Conservation (phyloP, 495 filamentous ascomycete species). For the Stereocaulon alpinum region DNA sequence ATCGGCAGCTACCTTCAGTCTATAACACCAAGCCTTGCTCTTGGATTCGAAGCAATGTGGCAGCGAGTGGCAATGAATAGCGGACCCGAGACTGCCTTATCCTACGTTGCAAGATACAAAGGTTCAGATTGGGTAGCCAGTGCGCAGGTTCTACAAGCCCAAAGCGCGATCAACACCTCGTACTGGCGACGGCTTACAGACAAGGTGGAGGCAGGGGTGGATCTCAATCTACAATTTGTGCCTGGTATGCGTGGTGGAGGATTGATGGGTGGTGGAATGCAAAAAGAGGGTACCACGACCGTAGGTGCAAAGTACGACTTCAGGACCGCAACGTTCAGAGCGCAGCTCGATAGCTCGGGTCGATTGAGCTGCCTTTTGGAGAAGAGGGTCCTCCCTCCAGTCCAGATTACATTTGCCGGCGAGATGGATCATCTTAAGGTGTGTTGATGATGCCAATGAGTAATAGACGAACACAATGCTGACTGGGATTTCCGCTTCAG, state of each 20-base stretch:
- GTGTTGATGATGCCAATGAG: slow-evolving; percentile 28
- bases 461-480: slow-evolving; percentile 11
- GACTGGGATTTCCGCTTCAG: slow-evolving; percentile 36
- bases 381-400: slow-evolving; percentile 84
- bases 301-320: slow-evolving; percentile 98
- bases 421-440: slow-evolving; percentile 97
- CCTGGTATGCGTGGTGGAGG: slow-evolving; percentile 45
- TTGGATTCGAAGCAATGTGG: slow-evolving; percentile 91
- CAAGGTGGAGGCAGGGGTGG: slow-evolving; percentile 89
- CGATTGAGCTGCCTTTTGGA: slow-evolving; percentile 88
- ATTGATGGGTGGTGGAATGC: slow-evolving; percentile 58
- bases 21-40: slow-evolving; percentile 73
- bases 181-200: slow-evolving; percentile 95
- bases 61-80: slow-evolving; percentile 68
- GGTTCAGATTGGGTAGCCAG: slow-evolving; percentile 82
- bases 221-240: slow-evolving; percentile 78
- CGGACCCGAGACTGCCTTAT: slow-evolving; percentile 73
- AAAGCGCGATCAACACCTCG: slow-evolving; percentile 77
- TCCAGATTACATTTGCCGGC: slow-evolving; percentile 86
- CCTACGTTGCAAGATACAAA: slow-evolving; percentile 85
- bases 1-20: slow-evolving; percentile 93
- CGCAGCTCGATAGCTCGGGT: slow-evolving; percentile 89
- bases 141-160: slow-evolving; percentile 63
- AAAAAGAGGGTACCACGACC: slow-evolving; percentile 79
- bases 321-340: slow-evolving; percentile 83